These are phyloP conservation scores for Chlorella sp. DNA, from an alignment of 139 green algal genomes.

Conservation along the genomic window DNA sequence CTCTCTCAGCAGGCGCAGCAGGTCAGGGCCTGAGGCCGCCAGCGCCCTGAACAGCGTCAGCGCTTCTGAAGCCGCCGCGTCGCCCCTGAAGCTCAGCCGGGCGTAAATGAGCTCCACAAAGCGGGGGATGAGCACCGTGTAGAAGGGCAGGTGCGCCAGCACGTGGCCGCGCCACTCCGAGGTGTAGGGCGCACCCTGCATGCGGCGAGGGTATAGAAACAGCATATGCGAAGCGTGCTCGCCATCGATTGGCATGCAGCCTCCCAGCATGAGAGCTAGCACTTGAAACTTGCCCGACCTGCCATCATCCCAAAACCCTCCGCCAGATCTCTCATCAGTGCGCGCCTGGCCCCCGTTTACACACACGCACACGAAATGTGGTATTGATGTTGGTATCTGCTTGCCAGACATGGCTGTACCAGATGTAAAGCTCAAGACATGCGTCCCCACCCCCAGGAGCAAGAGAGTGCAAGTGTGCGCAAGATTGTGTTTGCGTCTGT, in stretches of 20 bases:
- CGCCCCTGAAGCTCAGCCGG: constrained; percentile 11
- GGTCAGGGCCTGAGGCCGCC: constrained; percentile 15
- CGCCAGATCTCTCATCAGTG: no score
- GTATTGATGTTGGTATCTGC: not conserved
- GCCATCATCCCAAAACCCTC: no score
- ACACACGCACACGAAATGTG: not conserved
- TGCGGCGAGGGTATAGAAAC: not conserved
- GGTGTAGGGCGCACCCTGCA: constrained; percentile 20
- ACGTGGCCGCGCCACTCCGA: constrained; percentile 65
- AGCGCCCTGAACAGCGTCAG: constrained; percentile 34
- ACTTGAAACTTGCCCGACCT: no score
- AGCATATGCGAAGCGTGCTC: not conserved
- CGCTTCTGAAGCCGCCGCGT: constrained; percentile 31
- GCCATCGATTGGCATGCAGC: not conserved
- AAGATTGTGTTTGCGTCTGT: no score
- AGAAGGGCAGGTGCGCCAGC: constrained; percentile 74
- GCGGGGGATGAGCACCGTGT: constrained; percentile 64
- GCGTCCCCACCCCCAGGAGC: not conserved
- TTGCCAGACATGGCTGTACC: not conserved
- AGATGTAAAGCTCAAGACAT: not conserved
- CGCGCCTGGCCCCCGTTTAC: no score
- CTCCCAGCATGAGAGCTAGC: not conserved
- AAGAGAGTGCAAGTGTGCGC: not conserved
- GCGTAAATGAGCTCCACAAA: constrained; percentile 49
- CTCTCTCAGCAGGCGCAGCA: constrained; percentile 25